phyloP scores from a whole-genome alignment of 2,329 filamentous ascomycete genomes.

The Fulvia fulva region DNA sequence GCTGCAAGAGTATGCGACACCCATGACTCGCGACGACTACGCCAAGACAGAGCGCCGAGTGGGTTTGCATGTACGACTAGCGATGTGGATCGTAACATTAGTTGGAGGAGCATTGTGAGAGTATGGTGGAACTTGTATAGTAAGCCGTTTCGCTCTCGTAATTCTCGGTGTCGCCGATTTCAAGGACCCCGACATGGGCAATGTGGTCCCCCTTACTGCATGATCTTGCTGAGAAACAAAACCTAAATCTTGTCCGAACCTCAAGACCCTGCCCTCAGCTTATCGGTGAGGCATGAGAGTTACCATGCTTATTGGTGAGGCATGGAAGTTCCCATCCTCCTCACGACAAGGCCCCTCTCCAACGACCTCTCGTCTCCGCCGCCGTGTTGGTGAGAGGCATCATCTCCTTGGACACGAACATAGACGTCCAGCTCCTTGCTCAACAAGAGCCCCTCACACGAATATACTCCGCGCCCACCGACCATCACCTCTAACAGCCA shows the following conservation, averaged over 20 bases:
- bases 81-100: conserved; percentile 88
- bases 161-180: not conserved
- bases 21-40: conserved; percentile 73
- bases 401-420: too few relatives aligned
- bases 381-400: too few relatives aligned
- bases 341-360: too few relatives aligned
- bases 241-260: not conserved
- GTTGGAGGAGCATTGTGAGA: conserved; percentile 78
- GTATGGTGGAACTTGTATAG: not conserved
- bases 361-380: too few relatives aligned
- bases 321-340: not conserved
- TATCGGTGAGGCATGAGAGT: not conserved
- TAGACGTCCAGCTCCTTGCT: too few relatives aligned
- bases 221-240: not conserved
- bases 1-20: conserved; percentile 69
- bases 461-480: not conserved
- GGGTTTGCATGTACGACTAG: conserved; percentile 74
- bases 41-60: conserved; percentile 77
- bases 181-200: not conserved
- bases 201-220: not conserved
- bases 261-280: not conserved
- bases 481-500: not conserved
- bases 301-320: not conserved
- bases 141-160: not conserved
- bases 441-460: too few relatives aligned